Evolutionary conservation across 768 basidiomycete species (phyloP).

Genomic region (Phylloporus rhodoxanthus): DNA sequence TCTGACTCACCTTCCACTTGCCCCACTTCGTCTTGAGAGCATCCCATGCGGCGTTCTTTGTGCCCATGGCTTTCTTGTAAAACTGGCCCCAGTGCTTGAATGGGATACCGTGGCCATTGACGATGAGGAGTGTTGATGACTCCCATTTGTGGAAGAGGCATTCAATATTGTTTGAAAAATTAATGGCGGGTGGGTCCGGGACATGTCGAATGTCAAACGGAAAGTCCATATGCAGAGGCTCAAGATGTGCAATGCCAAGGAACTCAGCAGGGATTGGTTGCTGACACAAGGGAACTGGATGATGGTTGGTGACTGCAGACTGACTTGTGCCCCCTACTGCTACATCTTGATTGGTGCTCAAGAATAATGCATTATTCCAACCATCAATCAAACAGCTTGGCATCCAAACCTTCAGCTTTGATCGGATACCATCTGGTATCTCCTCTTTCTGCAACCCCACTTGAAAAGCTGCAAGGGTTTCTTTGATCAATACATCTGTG

Average conservation of each 20-base stretch:
- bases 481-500: neutral
- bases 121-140: neutral
- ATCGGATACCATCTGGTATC: neutral
- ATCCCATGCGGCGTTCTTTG: constrained; percentile 9
- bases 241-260: neutral
- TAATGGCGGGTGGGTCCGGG: neutral
- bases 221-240: neutral
- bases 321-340: neutral
- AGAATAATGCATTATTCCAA: neutral
- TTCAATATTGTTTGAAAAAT: neutral
- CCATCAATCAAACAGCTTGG: neutral
- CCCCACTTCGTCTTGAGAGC: constrained; percentile 10
- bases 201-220: neutral
- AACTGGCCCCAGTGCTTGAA: constrained; percentile 14
- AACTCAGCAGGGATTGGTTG: neutral
- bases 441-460: neutral
- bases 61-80: neutral
- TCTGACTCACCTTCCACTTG: constrained; percentile 11
- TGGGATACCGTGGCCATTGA: constrained; percentile 1
- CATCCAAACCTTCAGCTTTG: neutral
- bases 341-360: neutral
- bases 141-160: neutral
- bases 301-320: too few relatives aligned
- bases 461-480: neutral
- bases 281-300: neutral